phyloP scores from a whole-genome alignment of 441 rosid genomes.

The Populus hybrid region DNA sequence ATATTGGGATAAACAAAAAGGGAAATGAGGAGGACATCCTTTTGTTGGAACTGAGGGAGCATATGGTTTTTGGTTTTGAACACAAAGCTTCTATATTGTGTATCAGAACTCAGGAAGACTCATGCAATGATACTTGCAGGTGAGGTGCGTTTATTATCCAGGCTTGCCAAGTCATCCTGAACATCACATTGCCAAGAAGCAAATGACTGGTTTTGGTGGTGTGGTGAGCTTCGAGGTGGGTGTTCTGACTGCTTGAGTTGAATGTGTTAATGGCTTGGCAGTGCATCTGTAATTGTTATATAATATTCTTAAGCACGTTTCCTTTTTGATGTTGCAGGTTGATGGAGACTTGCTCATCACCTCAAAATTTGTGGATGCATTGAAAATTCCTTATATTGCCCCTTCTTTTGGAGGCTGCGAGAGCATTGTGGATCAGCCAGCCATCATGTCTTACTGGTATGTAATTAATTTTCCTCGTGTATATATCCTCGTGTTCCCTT shows the following conservation, averaged over 20 bases:
- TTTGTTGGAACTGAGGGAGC: background rate
- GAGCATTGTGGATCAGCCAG: conserved; percentile 97
- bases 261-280: background rate
- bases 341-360: conserved; percentile 77
- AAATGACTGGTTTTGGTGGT: conserved; percentile 99
- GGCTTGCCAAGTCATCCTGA: conserved; percentile 94
- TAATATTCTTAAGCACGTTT: conserved; percentile 9
- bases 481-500: background rate
- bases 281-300: background rate
- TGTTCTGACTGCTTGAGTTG: background rate
- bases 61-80: background rate
- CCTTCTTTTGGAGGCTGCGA: conserved; percentile 98
- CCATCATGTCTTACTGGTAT: conserved; percentile 96
- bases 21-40: background rate
- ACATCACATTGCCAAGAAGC: conserved; percentile 80
- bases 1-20: background rate
- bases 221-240: conserved; percentile 97
- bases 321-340: conserved; percentile 35
- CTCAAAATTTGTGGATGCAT: conserved; percentile 69
- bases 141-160: conserved; percentile 84
- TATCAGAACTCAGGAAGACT: conserved; percentile 5
- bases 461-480: background rate
- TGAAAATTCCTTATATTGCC: conserved; percentile 94
- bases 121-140: conserved; percentile 41
- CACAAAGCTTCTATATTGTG: background rate